Evolutionary conservation across 306 rosid species (phyloP), one percentile per base, ranked within the genome.

Genomic region (Citrullus colocynthis): DNA sequence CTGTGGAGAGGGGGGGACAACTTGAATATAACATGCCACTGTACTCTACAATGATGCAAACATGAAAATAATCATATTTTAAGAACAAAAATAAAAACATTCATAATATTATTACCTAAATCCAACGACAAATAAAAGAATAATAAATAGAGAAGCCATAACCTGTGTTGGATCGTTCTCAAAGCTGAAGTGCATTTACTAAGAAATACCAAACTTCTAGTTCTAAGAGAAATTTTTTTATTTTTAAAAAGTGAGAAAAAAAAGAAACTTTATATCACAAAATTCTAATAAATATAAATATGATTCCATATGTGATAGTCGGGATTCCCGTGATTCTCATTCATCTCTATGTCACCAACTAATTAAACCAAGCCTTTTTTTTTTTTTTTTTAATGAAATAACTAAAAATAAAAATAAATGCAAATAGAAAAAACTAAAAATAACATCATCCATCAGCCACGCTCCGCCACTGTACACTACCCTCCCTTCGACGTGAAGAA

Each of bases 241-340:
- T 24, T 18, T 52, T 52, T 12, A 48, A 48, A 48, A 12, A 13
- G 6, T 45, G 11, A 12, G 9, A 15, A 11, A 48, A 48, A 48
- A 13, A 2, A 58, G 42, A 70, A 20, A 63, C 52, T 5, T 3
- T 54, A 6, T 14, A 17, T 2, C 45, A 74, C 55, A n/a, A 6
- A 62, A 70, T 36, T 20, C 32, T 55, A 57, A 66, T 60, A 78
- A 24, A 24, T 64, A 66, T 14, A 24, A 57, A 4, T 71, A 58
- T 39, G 74, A 82, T 76, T 73, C 63, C 62, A 32, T 30, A 84
- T 72, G 76, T 80, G 73, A 44, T 54, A 54, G 80, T 89, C 84
- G 86, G 71, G 58, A 73, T 78, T 83, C 91, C 78, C 95, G 91
- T 91, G 95, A 88, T 79, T 81, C 82, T 81, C 95, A 85, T 88